Base-by-base conservation (phyloP, 805 yeast genomes). In the Starmera amethionina region DNA sequence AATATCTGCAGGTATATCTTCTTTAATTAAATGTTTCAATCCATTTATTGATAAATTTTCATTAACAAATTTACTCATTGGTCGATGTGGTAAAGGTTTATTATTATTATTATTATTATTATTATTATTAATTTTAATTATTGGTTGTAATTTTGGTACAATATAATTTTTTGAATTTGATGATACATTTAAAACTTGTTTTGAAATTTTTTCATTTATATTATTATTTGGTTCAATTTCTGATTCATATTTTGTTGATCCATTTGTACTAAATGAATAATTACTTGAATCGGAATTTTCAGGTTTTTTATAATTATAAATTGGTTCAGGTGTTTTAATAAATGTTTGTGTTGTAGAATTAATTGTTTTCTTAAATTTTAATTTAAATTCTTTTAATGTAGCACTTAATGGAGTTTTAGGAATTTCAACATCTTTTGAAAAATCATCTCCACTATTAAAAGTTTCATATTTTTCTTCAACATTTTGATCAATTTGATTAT, bases 81-180 rank as follows among this genome's bases (percentile, higher is more conserved):
- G 55, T 34, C 42, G 44, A 4, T 29, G 28, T 11, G 58, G 57
- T n/a, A 54, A 33, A 32, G 56, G 54, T 36, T 51, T 51, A n/a
- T 43, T 34, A 13, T 12, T n/a, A 19, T 29, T 10, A 13, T 11
- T 25, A 8, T 13, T 15, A 28, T 18, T 32, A 30, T n/a, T 28
- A 4, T 15, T 32, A 34, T 41, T 38, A 18, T 35, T 42, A 9
- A 30, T 10, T 3, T 42, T 32, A 8, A 30, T 27, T 7, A 47
- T 43, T 8, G 46, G 44, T 19, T 49, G 44, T 9, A 52, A 28
- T 37, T 47, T 41, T 22, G 54, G 51, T 5, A 46, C 46, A 5
- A 30, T 12, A 6, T 22, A 22, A 22, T 22, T 22, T 8, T 22
- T 22, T n/a, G n/a, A n/a, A n/a, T n/a, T n/a, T 6, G 27, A 22